Evolutionary conservation across 1,284 basidiomycete genomes (phyloP), one percentile per base, ranked within the genome.

Genomic region (Apiotrichum domesticum): DNA sequence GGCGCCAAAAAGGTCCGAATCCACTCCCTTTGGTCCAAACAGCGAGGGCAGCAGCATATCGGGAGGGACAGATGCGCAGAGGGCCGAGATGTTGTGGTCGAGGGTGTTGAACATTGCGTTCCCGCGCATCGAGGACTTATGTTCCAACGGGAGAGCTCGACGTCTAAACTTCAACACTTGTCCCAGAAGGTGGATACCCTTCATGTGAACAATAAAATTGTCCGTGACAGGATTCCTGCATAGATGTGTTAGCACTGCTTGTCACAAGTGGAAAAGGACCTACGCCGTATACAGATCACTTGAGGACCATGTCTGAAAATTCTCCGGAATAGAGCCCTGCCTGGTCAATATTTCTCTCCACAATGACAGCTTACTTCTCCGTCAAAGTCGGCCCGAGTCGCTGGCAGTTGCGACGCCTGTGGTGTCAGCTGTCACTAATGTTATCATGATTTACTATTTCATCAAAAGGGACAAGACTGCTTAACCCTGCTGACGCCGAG

Each of bases 211-310:
- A 35, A 70, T 57, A 40, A 67, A 67, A 37, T 64, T 62, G 52
- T 74, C 72, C n/a, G 57, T 58, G 10, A 72, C 63, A 2, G 72
- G 70, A 58, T 75, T 72, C 46, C 66, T 71, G 39, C 3, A 15
- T 4, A 4, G 21, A 42, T 35, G 6, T 8, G 14, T 47, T n/a
- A 47, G n/a, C 39, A 21, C 21, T 21, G 21, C 21, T 21, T 21
- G 21, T 21, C 21, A 21, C 21, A 21, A 21, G 21, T 21, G 21
- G 21, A 21, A 21, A 21, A 21, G 21, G 21, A 21, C 69, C 43
- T 40, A 69, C 69, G 62, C 50, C 21, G 56, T 64, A 45, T 62
- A 74, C 0, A 75, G 51, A 53, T 75, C 69, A 0, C 57, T 42
- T 6, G 64, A 66, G 45, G 64, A 55, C 48, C 62, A 61, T 2